Conservation (phyloP, 176 grass and related monocot genomes). For the Phragmites australis region DNA sequence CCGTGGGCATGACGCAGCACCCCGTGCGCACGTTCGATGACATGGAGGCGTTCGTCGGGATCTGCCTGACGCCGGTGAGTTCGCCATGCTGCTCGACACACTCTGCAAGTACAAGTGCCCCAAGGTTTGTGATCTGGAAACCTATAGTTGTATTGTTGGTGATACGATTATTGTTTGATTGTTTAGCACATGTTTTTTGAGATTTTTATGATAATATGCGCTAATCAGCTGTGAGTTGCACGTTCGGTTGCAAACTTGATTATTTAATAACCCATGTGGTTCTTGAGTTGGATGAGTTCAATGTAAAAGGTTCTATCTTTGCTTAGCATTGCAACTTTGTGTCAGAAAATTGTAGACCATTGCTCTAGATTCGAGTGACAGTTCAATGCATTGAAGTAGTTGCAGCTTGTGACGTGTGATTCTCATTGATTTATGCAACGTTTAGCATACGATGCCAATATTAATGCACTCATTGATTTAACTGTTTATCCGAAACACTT, state of each 20-base stretch:
- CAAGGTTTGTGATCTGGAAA: constrained; percentile 52
- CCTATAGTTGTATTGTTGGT: neutral
- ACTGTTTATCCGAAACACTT: too few species aligned
- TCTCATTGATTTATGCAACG: neutral
- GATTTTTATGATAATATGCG: neutral
- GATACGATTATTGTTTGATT: neutral
- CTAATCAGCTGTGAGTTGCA: neutral
- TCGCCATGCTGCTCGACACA: constrained; percentile 78
- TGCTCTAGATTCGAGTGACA: neutral
- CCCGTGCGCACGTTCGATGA: constrained; percentile 83
- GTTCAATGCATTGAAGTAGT: neutral
- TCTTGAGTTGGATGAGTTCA: neutral
- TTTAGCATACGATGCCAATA: neutral
- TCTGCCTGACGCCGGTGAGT: constrained; percentile 60
- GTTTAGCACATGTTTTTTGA: neutral
- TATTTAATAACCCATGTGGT: neutral
- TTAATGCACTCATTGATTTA: neutral
- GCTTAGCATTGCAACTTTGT: neutral
- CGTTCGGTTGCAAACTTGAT: neutral
- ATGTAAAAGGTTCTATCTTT: neutral
- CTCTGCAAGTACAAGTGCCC: constrained; percentile 95
- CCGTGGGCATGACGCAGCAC: constrained; percentile 71
- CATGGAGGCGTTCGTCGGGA: constrained; percentile 94
- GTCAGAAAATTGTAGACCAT: neutral
- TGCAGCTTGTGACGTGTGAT: neutral